phyloP scores from a whole-genome alignment of 257 asterid species.

The Nicotiana sylvestris region DNA sequence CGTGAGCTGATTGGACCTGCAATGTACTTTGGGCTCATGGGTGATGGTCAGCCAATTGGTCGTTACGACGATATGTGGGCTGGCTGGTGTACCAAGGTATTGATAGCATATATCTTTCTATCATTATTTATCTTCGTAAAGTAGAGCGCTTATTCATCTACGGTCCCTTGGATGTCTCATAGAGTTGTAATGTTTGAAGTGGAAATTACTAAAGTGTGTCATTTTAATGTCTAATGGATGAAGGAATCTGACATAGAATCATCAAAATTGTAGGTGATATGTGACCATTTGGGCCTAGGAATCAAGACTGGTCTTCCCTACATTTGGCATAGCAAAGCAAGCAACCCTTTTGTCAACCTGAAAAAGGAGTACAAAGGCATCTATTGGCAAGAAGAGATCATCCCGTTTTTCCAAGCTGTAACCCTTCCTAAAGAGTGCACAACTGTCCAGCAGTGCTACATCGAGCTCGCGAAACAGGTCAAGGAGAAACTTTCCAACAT shows the following conservation, averaged over 20 bases:
- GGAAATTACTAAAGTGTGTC: background rate
- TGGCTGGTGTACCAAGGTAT: background rate
- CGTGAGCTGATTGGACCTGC: background rate
- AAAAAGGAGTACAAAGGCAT: slow-evolving; percentile 20
- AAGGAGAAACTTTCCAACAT: slow-evolving; percentile 13
- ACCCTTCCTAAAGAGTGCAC: slow-evolving; percentile 21
- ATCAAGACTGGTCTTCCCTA: background rate
- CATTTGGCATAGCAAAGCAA: slow-evolving; percentile 19
- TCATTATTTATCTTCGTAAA: background rate
- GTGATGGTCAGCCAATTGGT: background rate
- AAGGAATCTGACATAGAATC: background rate
- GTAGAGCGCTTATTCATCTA: background rate
- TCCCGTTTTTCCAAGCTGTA: slow-evolving; percentile 21
- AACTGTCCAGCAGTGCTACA: slow-evolving; percentile 22
- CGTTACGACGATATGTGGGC: background rate
- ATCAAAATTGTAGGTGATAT: background rate
- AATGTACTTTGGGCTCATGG: background rate
- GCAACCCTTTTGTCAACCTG: slow-evolving; percentile 26
- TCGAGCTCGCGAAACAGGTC: slow-evolving; percentile 20
- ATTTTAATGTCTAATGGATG: background rate
- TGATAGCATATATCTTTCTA: background rate
- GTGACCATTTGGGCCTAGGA: background rate
- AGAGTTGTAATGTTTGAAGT: background rate
- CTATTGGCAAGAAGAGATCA: slow-evolving; percentile 13
- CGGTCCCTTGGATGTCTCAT: background rate